Conservation (phyloP, 352 stramenopile genomes). For the Globisporangium cylindrosporum region DNA sequence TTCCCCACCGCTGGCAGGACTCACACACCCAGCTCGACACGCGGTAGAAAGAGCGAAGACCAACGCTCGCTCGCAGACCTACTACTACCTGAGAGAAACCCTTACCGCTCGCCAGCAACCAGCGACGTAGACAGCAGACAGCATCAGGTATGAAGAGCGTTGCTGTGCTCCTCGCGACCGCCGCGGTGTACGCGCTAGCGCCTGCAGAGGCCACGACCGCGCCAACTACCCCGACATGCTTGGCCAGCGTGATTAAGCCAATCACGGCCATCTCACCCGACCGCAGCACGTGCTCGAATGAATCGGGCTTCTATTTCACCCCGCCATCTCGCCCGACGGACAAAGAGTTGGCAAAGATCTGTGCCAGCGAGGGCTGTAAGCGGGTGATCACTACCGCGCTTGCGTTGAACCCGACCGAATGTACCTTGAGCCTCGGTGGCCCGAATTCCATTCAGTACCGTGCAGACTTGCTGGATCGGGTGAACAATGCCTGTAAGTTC, state of each 20-base stretch:
- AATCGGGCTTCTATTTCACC: slow-evolving; percentile 13
- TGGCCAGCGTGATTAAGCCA: slow-evolving; percentile 1
- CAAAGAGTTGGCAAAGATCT: slow-evolving; percentile 12
- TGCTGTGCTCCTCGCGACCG: not conserved
- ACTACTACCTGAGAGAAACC: no score
- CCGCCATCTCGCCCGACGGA: not conserved
- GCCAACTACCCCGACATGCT: not conserved
- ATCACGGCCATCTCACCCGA: slow-evolving; percentile 11
- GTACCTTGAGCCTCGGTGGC: slow-evolving; percentile 7
- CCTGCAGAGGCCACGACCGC: not conserved
- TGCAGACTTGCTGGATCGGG: slow-evolving; percentile 13
- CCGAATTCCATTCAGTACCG: slow-evolving; percentile 12
- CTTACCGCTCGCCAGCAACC: not conserved
- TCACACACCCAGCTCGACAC: slow-evolving; percentile 1
- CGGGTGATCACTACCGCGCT: not conserved
- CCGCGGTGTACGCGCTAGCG: not conserved
- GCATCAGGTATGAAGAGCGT: slow-evolving; percentile 2
- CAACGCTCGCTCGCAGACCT: not conserved
- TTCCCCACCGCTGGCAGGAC: not conserved
- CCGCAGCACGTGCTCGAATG: slow-evolving; percentile 7
- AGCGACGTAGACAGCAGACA: not conserved
- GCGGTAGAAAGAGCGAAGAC: slow-evolving; percentile 2
- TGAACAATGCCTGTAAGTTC: slow-evolving; percentile 16
- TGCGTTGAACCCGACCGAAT: slow-evolving; percentile 11
- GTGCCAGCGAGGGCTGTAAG: slow-evolving; percentile 5